phyloP scores from a whole-genome alignment of 1,284 basidiomycete species.

The Fomitiporia mediterranea region DNA sequence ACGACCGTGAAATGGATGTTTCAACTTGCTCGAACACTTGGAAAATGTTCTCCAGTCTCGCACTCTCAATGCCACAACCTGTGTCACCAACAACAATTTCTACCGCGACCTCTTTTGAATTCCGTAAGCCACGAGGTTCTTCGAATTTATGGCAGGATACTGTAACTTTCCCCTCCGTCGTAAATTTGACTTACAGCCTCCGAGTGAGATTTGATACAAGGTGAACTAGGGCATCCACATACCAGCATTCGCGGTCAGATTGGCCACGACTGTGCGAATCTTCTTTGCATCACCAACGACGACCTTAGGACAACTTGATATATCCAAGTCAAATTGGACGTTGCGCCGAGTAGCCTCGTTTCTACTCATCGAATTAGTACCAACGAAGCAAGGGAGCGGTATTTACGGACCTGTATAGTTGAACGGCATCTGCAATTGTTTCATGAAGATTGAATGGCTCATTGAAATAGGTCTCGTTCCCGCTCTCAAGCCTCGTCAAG shows the following conservation, averaged over 20 bases:
- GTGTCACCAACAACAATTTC: slow-evolving; percentile 78
- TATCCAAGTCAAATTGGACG: slow-evolving; percentile 59
- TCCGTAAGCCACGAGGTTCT: slow-evolving; percentile 49
- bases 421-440: slow-evolving; percentile 68
- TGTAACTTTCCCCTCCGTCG: slow-evolving; percentile 57
- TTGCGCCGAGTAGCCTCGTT: slow-evolving; percentile 70
- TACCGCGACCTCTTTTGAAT: slow-evolving; percentile 48
- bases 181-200: slow-evolving; percentile 66
- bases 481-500: slow-evolving; percentile 77
- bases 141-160: slow-evolving; percentile 56
- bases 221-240: slow-evolving; percentile 26
- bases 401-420: slow-evolving; percentile 40
- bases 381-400: not conserved
- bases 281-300: slow-evolving; percentile 74
- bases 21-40: slow-evolving; percentile 85
- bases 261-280: slow-evolving; percentile 78
- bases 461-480: slow-evolving; percentile 75
- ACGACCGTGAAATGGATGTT: slow-evolving; percentile 38
- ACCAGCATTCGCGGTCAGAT: slow-evolving; percentile 80
- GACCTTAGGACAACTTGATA: slow-evolving; percentile 48
- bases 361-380: slow-evolving; percentile 26
- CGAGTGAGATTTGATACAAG: slow-evolving; percentile 11
- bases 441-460: slow-evolving; percentile 75
- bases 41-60: slow-evolving; percentile 80
- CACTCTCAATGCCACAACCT: slow-evolving; percentile 70